phyloP scores from a whole-genome alignment of 2,329 filamentous ascomycete species.

The Fusarium secorum region DNA sequence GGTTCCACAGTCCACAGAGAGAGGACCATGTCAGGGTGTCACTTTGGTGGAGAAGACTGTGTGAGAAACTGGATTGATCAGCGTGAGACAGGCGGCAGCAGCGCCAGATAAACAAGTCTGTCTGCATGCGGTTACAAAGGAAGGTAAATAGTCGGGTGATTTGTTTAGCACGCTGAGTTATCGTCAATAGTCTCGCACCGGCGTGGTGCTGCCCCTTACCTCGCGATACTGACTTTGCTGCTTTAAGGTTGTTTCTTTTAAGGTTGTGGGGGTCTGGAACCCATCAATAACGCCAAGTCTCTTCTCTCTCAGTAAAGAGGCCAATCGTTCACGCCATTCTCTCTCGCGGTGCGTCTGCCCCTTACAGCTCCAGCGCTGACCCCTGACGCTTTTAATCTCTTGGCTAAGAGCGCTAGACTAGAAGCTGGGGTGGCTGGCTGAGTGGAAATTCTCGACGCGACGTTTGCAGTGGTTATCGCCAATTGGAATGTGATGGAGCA shows the following conservation, averaged over 20 bases:
- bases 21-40: constrained; percentile 6
- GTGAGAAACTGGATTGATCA: constrained; percentile 13
- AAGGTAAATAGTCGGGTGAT: neutral
- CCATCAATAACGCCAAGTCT: constrained; percentile 10
- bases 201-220: neutral
- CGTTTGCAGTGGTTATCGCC: neutral
- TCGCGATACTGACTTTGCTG: neutral
- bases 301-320: neutral
- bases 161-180: neutral
- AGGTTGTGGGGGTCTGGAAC: constrained; percentile 8
- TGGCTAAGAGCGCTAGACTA: neutral
- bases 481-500: neutral
- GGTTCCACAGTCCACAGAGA: constrained; percentile 4
- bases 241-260: constrained; percentile 12
- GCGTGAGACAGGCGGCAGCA: neutral
- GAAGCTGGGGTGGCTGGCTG: neutral
- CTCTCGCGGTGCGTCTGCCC: neutral
- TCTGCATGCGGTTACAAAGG: neutral
- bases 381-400: constrained; percentile 10
- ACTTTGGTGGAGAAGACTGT: constrained; percentile 1
- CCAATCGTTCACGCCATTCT: neutral
- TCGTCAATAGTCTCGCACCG: neutral
- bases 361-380: constrained; percentile 2
- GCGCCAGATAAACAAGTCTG: constrained; percentile 4
- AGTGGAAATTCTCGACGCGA: neutral